Evolutionary conservation across 768 basidiomycete genomes (phyloP).

Genomic region (Lentinula edodes): DNA sequence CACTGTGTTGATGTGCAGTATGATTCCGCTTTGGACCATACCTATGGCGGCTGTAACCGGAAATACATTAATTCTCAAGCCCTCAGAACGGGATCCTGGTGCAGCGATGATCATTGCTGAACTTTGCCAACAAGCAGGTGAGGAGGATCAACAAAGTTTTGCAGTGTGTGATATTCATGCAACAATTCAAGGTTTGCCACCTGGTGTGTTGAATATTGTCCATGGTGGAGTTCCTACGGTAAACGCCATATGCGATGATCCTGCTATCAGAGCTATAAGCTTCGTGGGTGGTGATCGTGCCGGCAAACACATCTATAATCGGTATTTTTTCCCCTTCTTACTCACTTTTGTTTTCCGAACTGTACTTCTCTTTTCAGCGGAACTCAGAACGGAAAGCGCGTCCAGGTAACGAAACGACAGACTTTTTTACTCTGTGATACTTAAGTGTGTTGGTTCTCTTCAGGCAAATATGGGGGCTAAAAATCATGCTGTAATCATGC

Average conservation of each 20-base stretch:
- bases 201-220: slow-evolving; percentile 87
- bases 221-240: slow-evolving; percentile 90
- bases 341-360: slow-evolving; percentile 4
- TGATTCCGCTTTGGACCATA: slow-evolving; percentile 98
- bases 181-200: slow-evolving; percentile 52
- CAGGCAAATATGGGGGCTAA: slow-evolving; percentile 83
- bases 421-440: not conserved
- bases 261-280: slow-evolving; percentile 88
- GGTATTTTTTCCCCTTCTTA: slow-evolving; percentile 32
- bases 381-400: slow-evolving; percentile 82
- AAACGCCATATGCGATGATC: slow-evolving; percentile 90
- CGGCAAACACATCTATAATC: slow-evolving; percentile 89
- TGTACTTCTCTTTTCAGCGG: slow-evolving; percentile 42
- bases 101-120: slow-evolving; percentile 98
- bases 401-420: slow-evolving; percentile 45
- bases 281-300: slow-evolving; percentile 95
- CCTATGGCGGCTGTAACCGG: slow-evolving; percentile 86
- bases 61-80: slow-evolving; percentile 92
- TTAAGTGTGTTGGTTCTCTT: not conserved
- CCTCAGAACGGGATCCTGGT: slow-evolving; percentile 94
- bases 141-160: slow-evolving; percentile 7
- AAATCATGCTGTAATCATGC: slow-evolving; percentile 91
- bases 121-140: slow-evolving; percentile 81
- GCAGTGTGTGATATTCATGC: not conserved
- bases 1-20: slow-evolving; percentile 35